Evolutionary conservation across 1,284 basidiomycete species (phyloP).

Genomic region (Lentinula novae-zelandiae): DNA sequence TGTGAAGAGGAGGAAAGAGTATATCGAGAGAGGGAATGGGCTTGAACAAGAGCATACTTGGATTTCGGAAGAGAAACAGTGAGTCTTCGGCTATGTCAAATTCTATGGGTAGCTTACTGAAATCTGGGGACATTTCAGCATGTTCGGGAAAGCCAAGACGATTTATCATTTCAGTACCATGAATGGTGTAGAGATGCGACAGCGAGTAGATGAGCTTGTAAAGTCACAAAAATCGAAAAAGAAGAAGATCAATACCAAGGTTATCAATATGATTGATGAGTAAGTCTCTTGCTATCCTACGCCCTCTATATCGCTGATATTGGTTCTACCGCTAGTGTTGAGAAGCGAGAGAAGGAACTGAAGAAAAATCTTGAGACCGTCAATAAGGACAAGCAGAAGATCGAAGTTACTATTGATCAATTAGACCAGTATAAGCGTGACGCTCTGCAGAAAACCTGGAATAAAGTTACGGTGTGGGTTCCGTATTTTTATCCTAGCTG

Average conservation of each 20-base stretch:
- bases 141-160: conserved; percentile 81
- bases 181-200: conserved; percentile 63
- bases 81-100: conserved; percentile 26
- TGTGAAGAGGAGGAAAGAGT: conserved; percentile 50
- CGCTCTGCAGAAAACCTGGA: conserved; percentile 92
- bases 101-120: neutral
- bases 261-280: conserved; percentile 96
- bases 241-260: conserved; percentile 95
- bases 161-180: conserved; percentile 82
- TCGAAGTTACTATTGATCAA: conserved; percentile 91
- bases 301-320: neutral
- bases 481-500: neutral
- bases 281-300: conserved; percentile 31
- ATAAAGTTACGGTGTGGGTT: conserved; percentile 86
- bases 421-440: conserved; percentile 94
- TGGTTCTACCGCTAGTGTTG: conserved; percentile 57
- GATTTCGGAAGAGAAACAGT: conserved; percentile 88
- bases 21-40: conserved; percentile 40
- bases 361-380: conserved; percentile 91
- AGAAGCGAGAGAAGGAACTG: conserved; percentile 87
- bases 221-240: conserved; percentile 84
- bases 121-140: conserved; percentile 31
- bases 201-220: conserved; percentile 76
- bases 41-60: conserved; percentile 86
- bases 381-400: conserved; percentile 93